Percentiles rank a stretch among this genome's conserved stretches.
phyloP scores from a whole-genome alignment of 1,284 basidiomycete species.

The Moesziomyces parantarcticus region DNA sequence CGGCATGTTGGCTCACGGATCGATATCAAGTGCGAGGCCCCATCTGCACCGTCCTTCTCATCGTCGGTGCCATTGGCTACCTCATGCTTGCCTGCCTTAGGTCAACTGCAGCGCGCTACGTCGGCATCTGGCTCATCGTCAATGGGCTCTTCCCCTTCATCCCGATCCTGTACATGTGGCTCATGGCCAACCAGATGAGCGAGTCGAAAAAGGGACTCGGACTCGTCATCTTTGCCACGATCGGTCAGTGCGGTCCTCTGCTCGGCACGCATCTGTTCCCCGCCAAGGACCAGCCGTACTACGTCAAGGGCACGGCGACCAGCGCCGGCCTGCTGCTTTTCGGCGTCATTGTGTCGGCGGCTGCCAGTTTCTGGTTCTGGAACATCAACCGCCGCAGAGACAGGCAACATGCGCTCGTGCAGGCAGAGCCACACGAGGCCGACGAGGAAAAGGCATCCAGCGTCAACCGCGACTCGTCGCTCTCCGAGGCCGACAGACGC shows the following conservation, averaged over 20 bases:
- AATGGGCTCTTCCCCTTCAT: slow-evolving; percentile 59
- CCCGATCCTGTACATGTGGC: slow-evolving; percentile 60
- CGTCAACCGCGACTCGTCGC: not conserved
- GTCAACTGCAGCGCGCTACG: slow-evolving; percentile 40
- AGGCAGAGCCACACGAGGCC: not conserved
- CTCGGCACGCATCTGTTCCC: slow-evolving; percentile 60
- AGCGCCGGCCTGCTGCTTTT: slow-evolving; percentile 43
- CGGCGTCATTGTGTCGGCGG: slow-evolving; percentile 33
- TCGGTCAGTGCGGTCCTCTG: slow-evolving; percentile 60
- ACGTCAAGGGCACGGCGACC: slow-evolving; percentile 51
- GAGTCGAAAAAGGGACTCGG: slow-evolving; percentile 56
- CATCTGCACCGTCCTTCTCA: slow-evolving; percentile 49
- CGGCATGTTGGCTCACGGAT: slow-evolving; percentile 41
- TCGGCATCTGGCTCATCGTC: slow-evolving; percentile 52
- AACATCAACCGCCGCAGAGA: slow-evolving; percentile 40
- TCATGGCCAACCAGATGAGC: slow-evolving; percentile 47
- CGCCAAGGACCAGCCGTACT: slow-evolving; percentile 47
- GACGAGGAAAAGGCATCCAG: slow-evolving; percentile 5
- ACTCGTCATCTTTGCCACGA: slow-evolving; percentile 55
- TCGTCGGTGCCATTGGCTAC: slow-evolving; percentile 56
- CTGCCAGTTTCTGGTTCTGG: slow-evolving; percentile 24
- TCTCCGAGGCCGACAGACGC: slow-evolving; percentile 17
- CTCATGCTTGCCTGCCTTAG: slow-evolving; percentile 52
- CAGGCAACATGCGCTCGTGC: not conserved
- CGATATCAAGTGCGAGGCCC: slow-evolving; percentile 48